A percentile compares a stretch with the other conserved stretches of the same genome.
phyloP scores from a whole-genome alignment of 345 rosid species.

The Linum trigynum region DNA sequence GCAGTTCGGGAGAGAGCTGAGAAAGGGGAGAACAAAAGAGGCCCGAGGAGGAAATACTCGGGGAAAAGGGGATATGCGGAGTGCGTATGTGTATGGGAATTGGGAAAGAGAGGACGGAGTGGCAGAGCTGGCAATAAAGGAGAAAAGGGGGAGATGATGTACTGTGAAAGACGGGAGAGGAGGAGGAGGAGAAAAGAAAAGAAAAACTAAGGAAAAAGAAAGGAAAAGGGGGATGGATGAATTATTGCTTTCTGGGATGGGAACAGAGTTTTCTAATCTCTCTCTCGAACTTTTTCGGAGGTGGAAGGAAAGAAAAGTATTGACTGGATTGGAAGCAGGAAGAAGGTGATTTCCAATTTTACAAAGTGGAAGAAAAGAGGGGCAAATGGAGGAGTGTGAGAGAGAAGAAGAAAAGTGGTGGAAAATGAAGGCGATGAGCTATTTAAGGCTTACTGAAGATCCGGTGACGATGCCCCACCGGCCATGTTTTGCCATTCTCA shows the following conservation, averaged over 20 bases:
- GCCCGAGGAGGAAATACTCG: too few relatives aligned
- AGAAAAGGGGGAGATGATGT: neutral
- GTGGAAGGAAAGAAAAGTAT: neutral
- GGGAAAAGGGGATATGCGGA: too few relatives aligned
- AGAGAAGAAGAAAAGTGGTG: neutral
- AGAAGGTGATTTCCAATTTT: neutral
- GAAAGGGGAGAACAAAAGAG: constrained; percentile 10
- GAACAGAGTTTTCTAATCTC: too few relatives aligned
- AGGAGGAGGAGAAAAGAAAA: constrained; percentile 6
- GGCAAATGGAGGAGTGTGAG: constrained; percentile 12
- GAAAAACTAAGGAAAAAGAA: neutral
- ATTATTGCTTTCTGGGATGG: neutral
- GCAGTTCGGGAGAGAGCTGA: neutral
- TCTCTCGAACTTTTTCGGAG: neutral
- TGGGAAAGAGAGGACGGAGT: constrained; percentile 1
- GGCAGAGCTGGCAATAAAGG: constrained; percentile 21
- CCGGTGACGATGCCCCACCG: constrained; percentile 39
- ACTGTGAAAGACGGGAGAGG: neutral
- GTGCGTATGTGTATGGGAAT: too few relatives aligned
- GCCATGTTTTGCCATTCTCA: constrained; percentile 16
- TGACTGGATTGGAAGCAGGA: neutral
- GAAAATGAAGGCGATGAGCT: neutral
- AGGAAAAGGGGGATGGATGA: neutral
- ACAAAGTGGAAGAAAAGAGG: neutral
- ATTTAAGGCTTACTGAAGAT: constrained; percentile 11